Base-by-base conservation (phyloP, 352 stramenopile species). In the Blastocystis sp. region DNA sequence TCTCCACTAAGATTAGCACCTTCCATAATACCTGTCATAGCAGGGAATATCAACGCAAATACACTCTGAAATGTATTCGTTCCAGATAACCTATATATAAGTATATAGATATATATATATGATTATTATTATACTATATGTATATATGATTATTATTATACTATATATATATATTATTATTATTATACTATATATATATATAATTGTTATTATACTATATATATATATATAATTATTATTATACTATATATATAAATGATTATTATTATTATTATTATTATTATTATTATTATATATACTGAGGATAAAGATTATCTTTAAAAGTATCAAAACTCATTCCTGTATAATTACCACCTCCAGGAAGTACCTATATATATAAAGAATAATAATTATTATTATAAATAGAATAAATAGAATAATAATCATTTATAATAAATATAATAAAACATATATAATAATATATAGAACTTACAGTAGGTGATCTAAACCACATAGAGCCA, bases 21-120 rank as follows among this genome's bases (percentile, higher is more conserved):
- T 64, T 81, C 77, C 75, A 82, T 82, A 48, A 83, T 81, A 2
- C 78, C 78, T 4, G 77, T 85, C 16, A 79, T 73, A 3, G 80
- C 73, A 30, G 77, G 76, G 46, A 84, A 85, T 33, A 84, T 73
- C 32, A 85, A 4, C 68, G 72, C 76, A 24, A 16, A 55, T 7
- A 67, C 48, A 5, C 39, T 67, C 16, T 45, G 21, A 35, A 69
- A 10, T n/a, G 27, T 40, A 2, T 11, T 5, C 5, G 46, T 19
- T 0, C 16, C 21, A 4, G 45, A 36, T 4, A 36, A 45, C 18
- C 44, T 55, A 32, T 19, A n/a, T 25, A 7, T 2, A n/a, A 55
- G 13, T 4, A 24, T 13, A 9, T n/a, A 36, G 59, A 24, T 21
- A 68, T 25, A 42, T 11, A 11, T 16, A 64, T 58, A n/a, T 62